phyloP scores from a whole-genome alignment of 805 yeast genomes.

The Clavispora vitiphila region DNA sequence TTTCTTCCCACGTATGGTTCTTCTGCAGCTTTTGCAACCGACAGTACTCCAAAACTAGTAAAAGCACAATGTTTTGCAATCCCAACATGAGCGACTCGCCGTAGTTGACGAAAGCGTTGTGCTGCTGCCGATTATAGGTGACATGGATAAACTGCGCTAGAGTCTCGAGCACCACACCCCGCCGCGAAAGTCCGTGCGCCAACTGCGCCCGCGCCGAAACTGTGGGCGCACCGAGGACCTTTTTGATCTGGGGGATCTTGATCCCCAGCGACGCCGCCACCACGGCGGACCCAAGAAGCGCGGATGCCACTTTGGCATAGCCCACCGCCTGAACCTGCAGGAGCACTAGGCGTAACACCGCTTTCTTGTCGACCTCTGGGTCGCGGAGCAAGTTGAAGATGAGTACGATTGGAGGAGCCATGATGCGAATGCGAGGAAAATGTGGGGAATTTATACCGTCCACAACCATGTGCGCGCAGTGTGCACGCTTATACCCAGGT shows the following conservation, averaged over 20 bases:
- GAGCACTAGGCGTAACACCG: constrained; percentile 34
- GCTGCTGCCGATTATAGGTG: constrained; percentile 31
- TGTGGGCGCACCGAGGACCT: constrained; percentile 25
- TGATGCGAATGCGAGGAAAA: background rate
- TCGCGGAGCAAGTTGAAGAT: constrained; percentile 31
- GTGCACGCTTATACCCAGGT: no score
- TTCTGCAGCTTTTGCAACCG: no score
- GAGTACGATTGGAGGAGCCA: constrained; percentile 21
- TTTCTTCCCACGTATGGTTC: no score
- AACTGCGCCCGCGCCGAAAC: constrained; percentile 23
- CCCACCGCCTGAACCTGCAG: constrained; percentile 32
- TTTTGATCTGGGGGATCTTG: constrained; percentile 37
- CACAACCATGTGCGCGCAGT: constrained; percentile 2
- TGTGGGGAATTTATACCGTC: background rate
- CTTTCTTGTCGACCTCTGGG: constrained; percentile 36
- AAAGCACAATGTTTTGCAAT: constrained; percentile 33
- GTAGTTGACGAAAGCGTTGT: constrained; percentile 32
- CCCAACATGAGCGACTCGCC: constrained; percentile 39
- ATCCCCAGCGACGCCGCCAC: constrained; percentile 36
- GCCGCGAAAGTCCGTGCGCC: constrained; percentile 33
- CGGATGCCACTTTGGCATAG: constrained; percentile 28
- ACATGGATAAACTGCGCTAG: constrained; percentile 35
- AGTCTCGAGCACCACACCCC: constrained; percentile 33
- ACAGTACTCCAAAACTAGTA: constrained; percentile 33
- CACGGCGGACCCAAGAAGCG: constrained; percentile 27